Conservation (phyloP, 2,329 filamentous ascomycete genomes). For the Periconia sp. region DNA sequence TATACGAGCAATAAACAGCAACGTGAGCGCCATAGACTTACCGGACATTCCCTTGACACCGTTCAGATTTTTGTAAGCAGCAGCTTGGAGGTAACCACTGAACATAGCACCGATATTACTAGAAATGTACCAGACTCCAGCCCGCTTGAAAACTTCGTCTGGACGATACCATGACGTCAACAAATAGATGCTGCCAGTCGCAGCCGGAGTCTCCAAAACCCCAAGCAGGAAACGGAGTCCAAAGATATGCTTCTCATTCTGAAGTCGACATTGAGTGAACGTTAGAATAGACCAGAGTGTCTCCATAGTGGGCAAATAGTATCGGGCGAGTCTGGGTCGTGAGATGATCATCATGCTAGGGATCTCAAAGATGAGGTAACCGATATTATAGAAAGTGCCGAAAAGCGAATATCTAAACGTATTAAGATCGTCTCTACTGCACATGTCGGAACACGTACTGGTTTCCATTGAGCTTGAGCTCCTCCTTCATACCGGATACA, state of each 20-base stretch:
- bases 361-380: conserved; percentile 42
- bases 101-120: conserved; percentile 59
- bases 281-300: conserved; percentile 43
- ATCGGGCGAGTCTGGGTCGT: conserved; percentile 36
- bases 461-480: conserved; percentile 53
- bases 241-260: conserved; percentile 39
- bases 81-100: conserved; percentile 61
- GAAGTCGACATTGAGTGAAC: conserved; percentile 38
- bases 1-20: too few species aligned
- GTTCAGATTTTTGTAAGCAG: conserved; percentile 56
- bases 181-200: conserved; percentile 34
- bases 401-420: conserved; percentile 42
- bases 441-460: conserved; percentile 48
- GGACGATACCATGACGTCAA: conserved; percentile 47
- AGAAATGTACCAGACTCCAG: conserved; percentile 60
- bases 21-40: conserved; percentile 7
- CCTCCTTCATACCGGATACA: conserved; percentile 26
- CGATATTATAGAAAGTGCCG: conserved; percentile 50
- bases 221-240: conserved; percentile 41
- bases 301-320: conserved; percentile 40
- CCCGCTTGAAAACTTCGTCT: conserved; percentile 56
- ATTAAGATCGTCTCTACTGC: background rate
- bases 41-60: conserved; percentile 32
- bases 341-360: conserved; percentile 42
- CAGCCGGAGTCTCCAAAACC: conserved; percentile 32